Conservation (phyloP, 2,329 filamentous ascomycete species). For the Metarhizium guizhouense region DNA sequence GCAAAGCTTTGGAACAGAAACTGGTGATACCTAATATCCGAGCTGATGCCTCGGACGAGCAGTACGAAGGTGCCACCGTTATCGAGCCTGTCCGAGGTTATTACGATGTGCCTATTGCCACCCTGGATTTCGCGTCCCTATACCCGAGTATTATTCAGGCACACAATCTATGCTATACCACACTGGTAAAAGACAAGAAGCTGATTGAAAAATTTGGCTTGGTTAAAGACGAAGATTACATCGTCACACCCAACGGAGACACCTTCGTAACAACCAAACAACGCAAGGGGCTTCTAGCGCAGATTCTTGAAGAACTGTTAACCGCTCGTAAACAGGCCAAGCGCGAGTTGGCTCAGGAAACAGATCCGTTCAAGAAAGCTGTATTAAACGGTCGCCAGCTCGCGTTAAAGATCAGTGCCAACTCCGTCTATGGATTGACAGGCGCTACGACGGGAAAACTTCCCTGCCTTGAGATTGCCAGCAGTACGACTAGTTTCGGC, state of each 20-base stretch:
- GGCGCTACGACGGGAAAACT: conserved; percentile 94
- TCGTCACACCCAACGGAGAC: conserved; percentile 89
- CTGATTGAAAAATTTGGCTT: conserved; percentile 68
- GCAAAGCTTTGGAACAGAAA: conserved; percentile 87
- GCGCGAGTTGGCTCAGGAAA: conserved; percentile 78
- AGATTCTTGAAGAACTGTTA: conserved; percentile 91
- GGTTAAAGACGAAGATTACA: conserved; percentile 88
- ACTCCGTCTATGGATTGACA: conserved; percentile 95
- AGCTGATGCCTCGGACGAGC: conserved; percentile 64
- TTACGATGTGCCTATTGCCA: conserved; percentile 91
- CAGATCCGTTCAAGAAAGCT: conserved; percentile 94
- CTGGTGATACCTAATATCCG: conserved; percentile 86
- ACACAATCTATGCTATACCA: conserved; percentile 97
- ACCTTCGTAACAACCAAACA: conserved; percentile 83
- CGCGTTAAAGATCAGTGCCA: conserved; percentile 92
- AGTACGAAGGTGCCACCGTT: conserved; percentile 96
- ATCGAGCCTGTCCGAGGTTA: conserved; percentile 92
- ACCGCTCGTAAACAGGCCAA: conserved; percentile 92
- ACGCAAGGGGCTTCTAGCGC: conserved; percentile 82
- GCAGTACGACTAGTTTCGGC: conserved; percentile 93
- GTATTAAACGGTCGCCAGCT: conserved; percentile 95
- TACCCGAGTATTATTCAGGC: conserved; percentile 99
- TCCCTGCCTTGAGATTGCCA: conserved; percentile 89
- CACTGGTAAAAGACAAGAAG: conserved; percentile 57
- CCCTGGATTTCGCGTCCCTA: conserved; percentile 95